A percentile compares a stretch with the other conserved stretches of the same genome.
phyloP scores from a whole-genome alignment of 257 asterid species.

The Vinca minor region DNA sequence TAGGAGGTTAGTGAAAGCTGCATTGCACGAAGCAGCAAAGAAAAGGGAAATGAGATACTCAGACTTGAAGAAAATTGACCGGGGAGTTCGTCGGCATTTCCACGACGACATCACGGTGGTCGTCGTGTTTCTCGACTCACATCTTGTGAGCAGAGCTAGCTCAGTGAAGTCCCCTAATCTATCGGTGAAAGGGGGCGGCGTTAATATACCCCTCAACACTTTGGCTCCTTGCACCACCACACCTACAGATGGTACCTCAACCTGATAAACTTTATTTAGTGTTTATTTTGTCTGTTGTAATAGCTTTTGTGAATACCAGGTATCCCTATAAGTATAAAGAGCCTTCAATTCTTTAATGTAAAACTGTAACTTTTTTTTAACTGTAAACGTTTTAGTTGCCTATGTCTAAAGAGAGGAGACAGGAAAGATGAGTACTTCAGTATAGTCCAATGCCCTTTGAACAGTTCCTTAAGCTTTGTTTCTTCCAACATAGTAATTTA shows the following conservation, averaged over 20 bases:
- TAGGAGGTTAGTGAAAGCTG: conserved; percentile 64
- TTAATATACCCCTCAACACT: conserved; percentile 33
- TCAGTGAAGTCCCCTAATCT: conserved; percentile 37
- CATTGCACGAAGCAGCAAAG: conserved; percentile 81
- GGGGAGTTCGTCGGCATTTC: conserved; percentile 84
- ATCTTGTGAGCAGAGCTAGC: conserved; percentile 66
- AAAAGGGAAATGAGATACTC: conserved; percentile 93
- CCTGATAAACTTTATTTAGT: conserved; percentile 24
- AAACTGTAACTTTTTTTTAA: conserved; percentile 39
- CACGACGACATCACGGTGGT: conserved; percentile 81
- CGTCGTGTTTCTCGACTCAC: conserved; percentile 62
- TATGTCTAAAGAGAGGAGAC: conserved; percentile 25
- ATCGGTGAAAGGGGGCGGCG: conserved; percentile 64
- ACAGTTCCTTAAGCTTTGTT: no score
- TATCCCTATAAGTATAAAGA: conserved; percentile 26
- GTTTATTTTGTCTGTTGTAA: conserved; percentile 25
- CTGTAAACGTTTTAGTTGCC: conserved; percentile 29
- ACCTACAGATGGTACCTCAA: conserved; percentile 27
- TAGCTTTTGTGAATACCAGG: conserved; percentile 36
- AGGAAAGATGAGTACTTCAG: no score
- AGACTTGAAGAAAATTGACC: conserved; percentile 77
- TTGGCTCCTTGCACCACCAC: conserved; percentile 46
- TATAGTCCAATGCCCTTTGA: no score
- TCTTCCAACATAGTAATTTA: no score
- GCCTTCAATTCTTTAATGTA: conserved; percentile 39